Evolutionary conservation across 2,329 filamentous ascomycete species (phyloP), one percentile per base, ranked within the genome.

Genomic region (Ascochyta fabae): DNA sequence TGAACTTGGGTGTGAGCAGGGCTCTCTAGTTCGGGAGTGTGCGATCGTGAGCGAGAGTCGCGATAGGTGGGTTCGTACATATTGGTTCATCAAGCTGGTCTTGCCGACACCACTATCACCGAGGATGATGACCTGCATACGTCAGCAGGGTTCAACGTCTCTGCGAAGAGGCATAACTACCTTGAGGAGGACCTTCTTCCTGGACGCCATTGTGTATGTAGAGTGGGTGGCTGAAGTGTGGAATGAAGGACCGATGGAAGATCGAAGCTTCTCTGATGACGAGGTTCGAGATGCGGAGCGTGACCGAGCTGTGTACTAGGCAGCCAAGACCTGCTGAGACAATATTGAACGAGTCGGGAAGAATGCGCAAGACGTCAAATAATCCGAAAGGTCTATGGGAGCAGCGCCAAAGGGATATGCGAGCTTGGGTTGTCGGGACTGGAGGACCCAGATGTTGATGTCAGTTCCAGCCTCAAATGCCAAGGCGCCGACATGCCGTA

Each of bases 51-150:
- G 13, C 10, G 7, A 10, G 34, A 26, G 35, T 48, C 45, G 34
- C 34, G 26, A 2, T 49, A 48, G 53, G 19, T 19, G 19, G 19
- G 19, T 19, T 70, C 90, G 78, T 87, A 98, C 95, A 91, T 98
- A 99, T 98, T 99, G 95, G 82, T 99, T 99, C 95, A 99, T 99
- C 86, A 99, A 88, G 80, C 92, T 97, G 59, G 95, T 99, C 86
- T 99, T 99, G 77, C 95, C 95, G 61, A 99, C 95, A 81, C 95
- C 95, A 79, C 94, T 98, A 79, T 99, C 95, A 70, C 95, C 95
- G 69, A 99, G 88, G 80, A 99, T 98, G 74, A 99, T 99, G 74
- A 99, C 93, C 94, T 98, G 53, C 31, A 44, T 26, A 49, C 56
- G 48, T 72, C 48, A 72, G 65, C 40, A 3, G 26, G 7, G 33